Base-by-base conservation (phyloP, 2,329 filamentous ascomycete genomes). In the Ceratocystis papillata region DNA sequence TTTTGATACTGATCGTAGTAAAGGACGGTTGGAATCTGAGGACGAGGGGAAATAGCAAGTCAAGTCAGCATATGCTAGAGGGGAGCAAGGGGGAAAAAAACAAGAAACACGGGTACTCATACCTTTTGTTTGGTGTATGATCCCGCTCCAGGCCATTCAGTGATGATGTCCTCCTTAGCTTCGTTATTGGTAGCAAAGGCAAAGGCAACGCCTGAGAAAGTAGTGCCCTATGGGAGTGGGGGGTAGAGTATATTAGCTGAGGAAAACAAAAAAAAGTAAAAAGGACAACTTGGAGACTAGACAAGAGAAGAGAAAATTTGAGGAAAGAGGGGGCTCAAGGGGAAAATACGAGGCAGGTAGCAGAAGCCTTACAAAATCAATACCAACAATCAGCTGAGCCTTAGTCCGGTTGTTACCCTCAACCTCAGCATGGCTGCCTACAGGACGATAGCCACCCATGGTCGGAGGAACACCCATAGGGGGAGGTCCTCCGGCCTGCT, bases 1-100 rank as follows among this genome's bases (percentile, higher is more conserved):
- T 97, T 96, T 74, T 99, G 94, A 76, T 96, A 96, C 77, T 97
- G 93, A 75, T 99, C 94, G 75, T 99, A 99, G 80, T 99, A 99
- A 68, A 99, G 84, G n/a, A 99, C 94, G 15, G 94, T 97, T 17
- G 94, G 94, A 72, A 99, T 97, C 94, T 96, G 73, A 25, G 28
- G 45, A 41, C 2, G 37, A 41, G 48, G 48, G 17, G 10, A 15
- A 30, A n/a, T 25, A n/a, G 30, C 25, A 37, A n/a, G 33, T 30
- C n/a, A 33, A 22, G 57, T 30, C n/a, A n/a, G 25, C 15, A 28
- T 28, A 37, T 17, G 45, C 12, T 37, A 63, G 28, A 22, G 10
- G 44, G 48, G 12, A 28, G 57, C 25, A 48, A 53, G 41, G 7
- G 22, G 8, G 41, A 5, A 28, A 28, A n/a, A n/a, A n/a, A 33